phyloP scores from a whole-genome alignment of 176 grass and related monocot genomes.

The Themeda triandra region DNA sequence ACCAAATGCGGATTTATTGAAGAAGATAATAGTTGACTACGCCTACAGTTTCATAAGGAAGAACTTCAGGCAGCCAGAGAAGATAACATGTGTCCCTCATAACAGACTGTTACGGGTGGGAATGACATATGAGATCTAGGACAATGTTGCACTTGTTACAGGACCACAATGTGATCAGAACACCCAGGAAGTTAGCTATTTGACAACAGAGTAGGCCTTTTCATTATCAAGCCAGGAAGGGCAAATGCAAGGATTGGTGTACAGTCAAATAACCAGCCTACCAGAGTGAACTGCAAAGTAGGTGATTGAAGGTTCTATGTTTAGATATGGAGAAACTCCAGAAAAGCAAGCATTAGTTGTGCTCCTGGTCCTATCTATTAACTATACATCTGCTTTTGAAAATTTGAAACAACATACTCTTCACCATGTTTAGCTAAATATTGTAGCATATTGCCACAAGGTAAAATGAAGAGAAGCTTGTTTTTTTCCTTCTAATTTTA shows the following conservation, averaged over 20 bases:
- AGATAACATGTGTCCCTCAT: slow-evolving; percentile 50
- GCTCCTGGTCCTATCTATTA: background rate
- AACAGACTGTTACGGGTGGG: slow-evolving; percentile 57
- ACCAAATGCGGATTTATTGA: slow-evolving; percentile 23
- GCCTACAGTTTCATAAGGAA: slow-evolving; percentile 64
- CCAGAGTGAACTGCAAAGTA: background rate
- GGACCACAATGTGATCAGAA: background rate
- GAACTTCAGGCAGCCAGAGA: slow-evolving; percentile 68
- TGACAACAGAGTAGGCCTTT: background rate
- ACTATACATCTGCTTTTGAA: background rate
- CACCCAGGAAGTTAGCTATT: background rate
- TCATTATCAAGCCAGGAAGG: background rate
- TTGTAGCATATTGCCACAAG: background rate
- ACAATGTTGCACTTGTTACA: background rate
- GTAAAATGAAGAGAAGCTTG: background rate
- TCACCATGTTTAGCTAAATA: background rate
- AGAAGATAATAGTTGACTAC: slow-evolving; percentile 56
- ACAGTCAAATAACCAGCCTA: background rate
- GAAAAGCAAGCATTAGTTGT: background rate
- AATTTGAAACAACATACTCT: background rate
- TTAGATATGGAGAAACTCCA: background rate
- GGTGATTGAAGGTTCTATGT: background rate
- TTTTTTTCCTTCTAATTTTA: background rate
- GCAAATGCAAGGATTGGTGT: background rate
- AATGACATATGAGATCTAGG: slow-evolving; percentile 62